phyloP scores from a whole-genome alignment of 1,284 basidiomycete genomes.

The Papiliotrema laurentii region DNA sequence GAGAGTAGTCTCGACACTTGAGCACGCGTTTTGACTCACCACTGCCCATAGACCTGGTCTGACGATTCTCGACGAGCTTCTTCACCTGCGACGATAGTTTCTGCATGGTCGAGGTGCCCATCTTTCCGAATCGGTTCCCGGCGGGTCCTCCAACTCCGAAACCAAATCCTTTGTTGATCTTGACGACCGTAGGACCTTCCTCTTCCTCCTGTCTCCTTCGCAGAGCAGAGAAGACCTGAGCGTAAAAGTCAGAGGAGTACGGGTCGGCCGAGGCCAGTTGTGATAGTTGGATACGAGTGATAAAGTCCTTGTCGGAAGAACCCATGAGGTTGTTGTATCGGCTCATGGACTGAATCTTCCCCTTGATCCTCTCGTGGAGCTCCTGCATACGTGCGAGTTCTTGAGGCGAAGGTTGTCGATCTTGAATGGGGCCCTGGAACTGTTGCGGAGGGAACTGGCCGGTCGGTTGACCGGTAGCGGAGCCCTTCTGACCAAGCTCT shows the following conservation, averaged over 20 bases:
- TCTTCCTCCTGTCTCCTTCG: constrained; percentile 66
- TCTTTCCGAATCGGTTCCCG: constrained; percentile 64
- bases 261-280: constrained; percentile 95
- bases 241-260: constrained; percentile 97
- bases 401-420: constrained; percentile 23
- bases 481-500: constrained; percentile 27
- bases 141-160: constrained; percentile 64
- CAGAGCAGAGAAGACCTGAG: constrained; percentile 87
- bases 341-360: constrained; percentile 58
- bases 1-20: neutral
- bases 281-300: constrained; percentile 97
- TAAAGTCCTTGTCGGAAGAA: constrained; percentile 95
- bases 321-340: constrained; percentile 95
- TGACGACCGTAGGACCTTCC: constrained; percentile 67
- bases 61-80: constrained; percentile 87
- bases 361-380: constrained; percentile 30
- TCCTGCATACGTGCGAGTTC: constrained; percentile 35
- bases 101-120: constrained; percentile 70
- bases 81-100: constrained; percentile 97
- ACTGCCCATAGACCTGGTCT: constrained; percentile 70
- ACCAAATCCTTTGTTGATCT: constrained; percentile 68
- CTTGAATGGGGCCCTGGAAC: constrained; percentile 3
- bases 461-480: constrained; percentile 8
- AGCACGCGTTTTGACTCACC: constrained; percentile 55
- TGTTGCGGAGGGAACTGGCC: constrained; percentile 10